Evolutionary conservation across 371 early-diverging fungal species (phyloP).

Genomic region (Spraguea lophii): DNA sequence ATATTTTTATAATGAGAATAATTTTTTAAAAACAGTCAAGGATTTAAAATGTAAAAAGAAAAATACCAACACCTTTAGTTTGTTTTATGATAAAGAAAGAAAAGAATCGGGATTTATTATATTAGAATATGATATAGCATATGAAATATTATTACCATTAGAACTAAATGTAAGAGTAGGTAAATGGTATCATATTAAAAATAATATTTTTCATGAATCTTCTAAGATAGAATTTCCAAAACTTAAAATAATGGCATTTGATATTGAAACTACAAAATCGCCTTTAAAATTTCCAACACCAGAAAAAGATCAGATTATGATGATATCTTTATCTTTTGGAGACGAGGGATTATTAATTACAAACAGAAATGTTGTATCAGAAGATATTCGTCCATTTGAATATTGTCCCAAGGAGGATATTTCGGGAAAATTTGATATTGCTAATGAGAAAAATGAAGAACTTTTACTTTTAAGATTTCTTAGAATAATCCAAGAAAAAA

Average conservation of each 20-base stretch:
- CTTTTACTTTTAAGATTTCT: slow-evolving; percentile 64
- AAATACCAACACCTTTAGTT: slow-evolving; percentile 5
- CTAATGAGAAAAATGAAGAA: slow-evolving; percentile 74
- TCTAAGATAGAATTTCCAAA: not conserved
- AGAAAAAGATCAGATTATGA: slow-evolving; percentile 74
- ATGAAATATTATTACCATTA: slow-evolving; percentile 7
- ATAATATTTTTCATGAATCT: not conserved
- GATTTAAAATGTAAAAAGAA: slow-evolving; percentile 26
- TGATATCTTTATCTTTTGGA: slow-evolving; percentile 62
- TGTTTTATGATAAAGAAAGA: no score
- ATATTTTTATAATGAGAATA: slow-evolving; percentile 17
- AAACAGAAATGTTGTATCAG: slow-evolving; percentile 76
- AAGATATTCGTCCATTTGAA: slow-evolving; percentile 88
- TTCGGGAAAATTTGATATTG: slow-evolving; percentile 75
- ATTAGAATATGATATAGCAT: slow-evolving; percentile 19
- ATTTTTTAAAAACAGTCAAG: slow-evolving; percentile 7
- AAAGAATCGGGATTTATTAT: slow-evolving; percentile 2
- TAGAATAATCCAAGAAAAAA: slow-evolving; percentile 61
- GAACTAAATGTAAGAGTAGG: slow-evolving; percentile 12
- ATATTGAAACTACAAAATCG: slow-evolving; percentile 92
- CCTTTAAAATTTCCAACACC: slow-evolving; percentile 94
- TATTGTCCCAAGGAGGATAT: slow-evolving; percentile 81
- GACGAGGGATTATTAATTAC: slow-evolving; percentile 73
- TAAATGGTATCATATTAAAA: slow-evolving; percentile 16
- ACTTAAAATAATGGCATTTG: slow-evolving; percentile 61